Evolutionary conservation across 345 rosid genomes (phyloP).

Genomic region (Citrus inodora): DNA sequence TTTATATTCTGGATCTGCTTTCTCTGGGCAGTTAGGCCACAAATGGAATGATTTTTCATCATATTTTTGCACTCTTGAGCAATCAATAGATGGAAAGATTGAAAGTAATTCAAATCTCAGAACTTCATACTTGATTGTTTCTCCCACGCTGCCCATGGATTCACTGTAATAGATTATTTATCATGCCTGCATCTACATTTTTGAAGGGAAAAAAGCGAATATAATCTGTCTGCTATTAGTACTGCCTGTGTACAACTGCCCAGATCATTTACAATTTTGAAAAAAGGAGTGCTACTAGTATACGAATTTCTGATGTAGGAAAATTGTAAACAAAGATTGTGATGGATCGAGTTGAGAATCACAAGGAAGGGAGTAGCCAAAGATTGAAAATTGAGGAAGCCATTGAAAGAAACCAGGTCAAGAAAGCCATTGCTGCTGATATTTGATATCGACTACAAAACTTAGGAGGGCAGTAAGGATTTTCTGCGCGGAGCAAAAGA

Average conservation of each 20-base stretch:
- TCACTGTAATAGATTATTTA: neutral
- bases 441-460: slow-evolving; percentile 72
- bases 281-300: neutral
- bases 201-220: neutral
- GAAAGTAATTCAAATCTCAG: neutral
- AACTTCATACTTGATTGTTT: neutral
- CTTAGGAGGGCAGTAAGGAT: slow-evolving; percentile 42
- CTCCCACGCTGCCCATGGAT: neutral
- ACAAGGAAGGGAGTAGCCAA: slow-evolving; percentile 77
- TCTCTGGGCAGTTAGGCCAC: too few relatives aligned
- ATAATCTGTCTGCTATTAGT: neutral
- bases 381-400: slow-evolving; percentile 84
- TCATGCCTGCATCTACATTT: neutral
- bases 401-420: slow-evolving; percentile 71
- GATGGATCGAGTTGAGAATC: slow-evolving; percentile 8
- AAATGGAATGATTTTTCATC: too few relatives aligned
- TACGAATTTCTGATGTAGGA: slow-evolving; percentile 3
- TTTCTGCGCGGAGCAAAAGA: slow-evolving; percentile 43
- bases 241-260: slow-evolving; percentile 10
- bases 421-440: slow-evolving; percentile 85
- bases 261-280: neutral
- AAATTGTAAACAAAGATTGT: neutral
- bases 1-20: too few relatives aligned
- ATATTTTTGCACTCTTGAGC: too few relatives aligned
- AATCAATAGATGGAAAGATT: neutral